Evolutionary conservation across 352 stramenopile genomes (phyloP).

Genomic region (Globisporangium emineosum): DNA sequence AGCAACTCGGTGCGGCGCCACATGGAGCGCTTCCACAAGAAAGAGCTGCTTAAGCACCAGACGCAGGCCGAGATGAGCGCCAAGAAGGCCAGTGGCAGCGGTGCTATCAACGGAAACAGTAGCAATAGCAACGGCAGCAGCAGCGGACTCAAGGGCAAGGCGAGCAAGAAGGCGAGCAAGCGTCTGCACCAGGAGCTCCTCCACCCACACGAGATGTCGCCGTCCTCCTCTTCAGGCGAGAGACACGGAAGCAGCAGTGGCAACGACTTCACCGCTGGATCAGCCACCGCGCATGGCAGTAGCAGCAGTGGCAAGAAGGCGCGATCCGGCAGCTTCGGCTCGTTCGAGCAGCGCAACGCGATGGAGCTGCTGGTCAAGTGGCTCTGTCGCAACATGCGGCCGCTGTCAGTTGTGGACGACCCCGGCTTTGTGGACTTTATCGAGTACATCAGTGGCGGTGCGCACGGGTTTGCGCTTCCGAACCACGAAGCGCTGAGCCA

Average conservation of each 20-base stretch:
- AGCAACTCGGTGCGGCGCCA: slow-evolving; percentile 56
- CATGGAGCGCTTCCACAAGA: slow-evolving; percentile 56
- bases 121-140: not conserved
- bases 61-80: slow-evolving; percentile 18
- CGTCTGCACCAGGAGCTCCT: slow-evolving; percentile 6
- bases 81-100: not conserved
- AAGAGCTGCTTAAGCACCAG: slow-evolving; percentile 34
- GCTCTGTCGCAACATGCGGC: slow-evolving; percentile 32
- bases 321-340: slow-evolving; percentile 12
- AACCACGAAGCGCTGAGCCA: slow-evolving; percentile 28
- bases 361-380: slow-evolving; percentile 37
- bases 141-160: not conserved
- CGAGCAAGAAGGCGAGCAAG: slow-evolving; percentile 11
- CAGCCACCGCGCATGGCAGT: not conserved
- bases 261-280: not conserved
- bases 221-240: not conserved
- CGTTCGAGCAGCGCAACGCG: slow-evolving; percentile 27
- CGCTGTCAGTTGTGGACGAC: slow-evolving; percentile 33
- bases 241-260: not conserved
- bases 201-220: slow-evolving; percentile 3
- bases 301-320: slow-evolving; percentile 8
- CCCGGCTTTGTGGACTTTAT: slow-evolving; percentile 29
- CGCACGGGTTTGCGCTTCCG: slow-evolving; percentile 20
- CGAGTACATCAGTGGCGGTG: slow-evolving; percentile 17
- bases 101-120: not conserved